phyloP scores from a whole-genome alignment of 2,329 filamentous ascomycete species.

The Akanthomyces dipterigenus region DNA sequence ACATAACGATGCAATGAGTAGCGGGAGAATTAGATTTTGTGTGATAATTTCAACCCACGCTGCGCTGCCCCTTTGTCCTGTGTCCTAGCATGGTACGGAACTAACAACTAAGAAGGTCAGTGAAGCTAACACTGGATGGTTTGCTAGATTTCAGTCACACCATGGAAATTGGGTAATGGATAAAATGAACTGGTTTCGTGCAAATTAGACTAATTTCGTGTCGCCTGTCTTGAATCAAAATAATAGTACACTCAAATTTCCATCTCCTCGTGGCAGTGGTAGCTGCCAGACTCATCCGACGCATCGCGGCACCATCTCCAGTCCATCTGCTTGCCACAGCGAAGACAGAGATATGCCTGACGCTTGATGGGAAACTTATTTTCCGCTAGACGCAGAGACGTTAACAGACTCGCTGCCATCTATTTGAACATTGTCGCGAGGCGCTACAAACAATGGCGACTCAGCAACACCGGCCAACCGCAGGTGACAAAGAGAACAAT shows the following conservation, averaged over 20 bases:
- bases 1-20: too few species aligned
- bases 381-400: background rate
- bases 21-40: too few species aligned
- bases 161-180: background rate
- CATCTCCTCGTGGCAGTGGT: background rate
- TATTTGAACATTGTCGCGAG: constrained; percentile 3
- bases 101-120: too few species aligned
- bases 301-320: background rate
- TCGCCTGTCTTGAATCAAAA: background rate
- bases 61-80: too few species aligned
- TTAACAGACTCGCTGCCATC: background rate
- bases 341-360: background rate
- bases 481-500: background rate
- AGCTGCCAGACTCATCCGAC: background rate
- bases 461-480: background rate
- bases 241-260: background rate
- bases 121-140: too few species aligned
- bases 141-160: too few species aligned
- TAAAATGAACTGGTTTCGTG: background rate
- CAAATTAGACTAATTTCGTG: background rate
- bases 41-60: too few species aligned
- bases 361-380: background rate
- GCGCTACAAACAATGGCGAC: background rate
- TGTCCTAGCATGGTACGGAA: too few species aligned
- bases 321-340: background rate